Evolutionary conservation across 768 basidiomycete species (phyloP), one percentile per base, ranked within the genome.

Genomic region (Tylopilus balloui): DNA sequence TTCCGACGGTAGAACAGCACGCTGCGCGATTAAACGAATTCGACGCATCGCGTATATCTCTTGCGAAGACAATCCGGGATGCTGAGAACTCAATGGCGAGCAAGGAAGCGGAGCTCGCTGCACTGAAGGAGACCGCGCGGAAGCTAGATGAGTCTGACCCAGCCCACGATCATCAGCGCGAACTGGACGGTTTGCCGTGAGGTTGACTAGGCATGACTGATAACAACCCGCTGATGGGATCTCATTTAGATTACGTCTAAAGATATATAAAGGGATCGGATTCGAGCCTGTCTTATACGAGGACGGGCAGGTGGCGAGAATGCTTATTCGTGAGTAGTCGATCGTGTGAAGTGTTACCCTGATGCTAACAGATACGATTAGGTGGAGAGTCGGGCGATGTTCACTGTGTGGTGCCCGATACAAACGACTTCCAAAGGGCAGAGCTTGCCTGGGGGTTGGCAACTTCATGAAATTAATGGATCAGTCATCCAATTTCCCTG

Each of bases 61-160:
- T 88, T 14, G 81, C 76, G 20, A 91, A 91, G 59, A 78, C 84
- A 6, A 85, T 89, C 54, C 83, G 83, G 43, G 87, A 89, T 54
- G 73, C 77, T 2, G 86, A 91, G 67, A 75, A 78, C 34, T 64
- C 79, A 39, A 64, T 86, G 6, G 80, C 80, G 6, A 79, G 77
- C 57, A 83, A 80, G 57, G 86, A 90, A 57, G 82, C 79, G 2
- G 86, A 88, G 59, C 76, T 88, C 0, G 73, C 85, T 7, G 71
- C 73, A 5, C 69, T 91, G 50, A 86, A 84, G 56, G 84, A 85
- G 46, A 80, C 82, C 53, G 76, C 77, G 0, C 73, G 75, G 27
- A 67, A 63, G 35, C 63, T 88, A 51, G 87, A 90, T 60, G 75
- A 75, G 35, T 81, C 78, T 44, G 88, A 91, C 64, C 84, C 86